Conservation (phyloP, 2,329 filamentous ascomycete genomes). For the Talaromyces rugulosus region DNA sequence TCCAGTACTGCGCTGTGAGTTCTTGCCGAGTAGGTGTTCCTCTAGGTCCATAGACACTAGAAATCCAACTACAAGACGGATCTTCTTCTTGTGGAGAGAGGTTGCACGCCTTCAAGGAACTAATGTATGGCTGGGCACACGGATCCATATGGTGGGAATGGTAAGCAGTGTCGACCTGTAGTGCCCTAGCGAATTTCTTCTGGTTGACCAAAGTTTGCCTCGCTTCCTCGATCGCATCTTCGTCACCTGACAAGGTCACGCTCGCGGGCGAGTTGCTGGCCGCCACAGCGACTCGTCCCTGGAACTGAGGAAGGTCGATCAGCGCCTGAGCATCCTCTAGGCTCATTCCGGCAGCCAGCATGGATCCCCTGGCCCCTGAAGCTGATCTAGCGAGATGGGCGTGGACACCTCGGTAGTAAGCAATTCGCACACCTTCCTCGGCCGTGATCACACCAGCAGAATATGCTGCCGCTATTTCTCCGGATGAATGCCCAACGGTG, state of each 20-base stretch:
- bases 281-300: conserved; percentile 27
- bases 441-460: conserved; percentile 42
- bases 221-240: neutral
- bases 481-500: conserved; percentile 44
- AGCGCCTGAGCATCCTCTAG: too few species aligned
- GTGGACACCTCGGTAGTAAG: conserved; percentile 29
- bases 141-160: too few species aligned
- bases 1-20: neutral
- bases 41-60: neutral
- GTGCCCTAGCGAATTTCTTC: conserved; percentile 4
- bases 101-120: conserved; percentile 6
- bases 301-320: conserved; percentile 20
- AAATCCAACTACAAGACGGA: neutral
- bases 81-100: conserved; percentile 26
- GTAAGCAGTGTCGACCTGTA: too few species aligned
- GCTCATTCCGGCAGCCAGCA: too few species aligned
- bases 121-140: too few species aligned
- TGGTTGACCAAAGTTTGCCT: too few species aligned
- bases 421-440: conserved; percentile 41
- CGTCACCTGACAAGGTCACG: conserved; percentile 45
- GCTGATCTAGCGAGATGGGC: too few species aligned
- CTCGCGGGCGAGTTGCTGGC: conserved; percentile 38
- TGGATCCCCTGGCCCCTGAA: too few species aligned
- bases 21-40: too few species aligned
- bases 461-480: conserved; percentile 50